phyloP scores from a whole-genome alignment of 495 filamentous ascomycete species.

The Xylaria flabelliformis region DNA sequence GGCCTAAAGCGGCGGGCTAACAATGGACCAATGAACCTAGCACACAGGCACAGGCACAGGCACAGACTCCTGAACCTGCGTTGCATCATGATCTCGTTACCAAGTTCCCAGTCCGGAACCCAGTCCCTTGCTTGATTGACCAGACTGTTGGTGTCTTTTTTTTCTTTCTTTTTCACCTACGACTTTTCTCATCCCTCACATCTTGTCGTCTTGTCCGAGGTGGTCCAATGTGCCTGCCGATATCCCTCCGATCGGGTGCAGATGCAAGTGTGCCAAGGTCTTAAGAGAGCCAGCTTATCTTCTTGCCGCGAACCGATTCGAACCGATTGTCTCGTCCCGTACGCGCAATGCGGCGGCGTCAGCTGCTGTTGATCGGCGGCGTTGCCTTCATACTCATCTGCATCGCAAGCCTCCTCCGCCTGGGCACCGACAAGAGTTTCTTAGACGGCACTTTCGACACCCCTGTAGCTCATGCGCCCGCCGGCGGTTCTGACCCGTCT shows the following conservation, averaged over 20 bases:
- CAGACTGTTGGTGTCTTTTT: neutral
- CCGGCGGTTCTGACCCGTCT: constrained; percentile 17
- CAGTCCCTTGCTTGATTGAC: neutral
- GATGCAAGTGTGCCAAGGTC: constrained; percentile 14
- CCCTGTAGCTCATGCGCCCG: constrained; percentile 24
- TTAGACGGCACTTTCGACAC: constrained; percentile 32
- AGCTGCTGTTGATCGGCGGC: constrained; percentile 42
- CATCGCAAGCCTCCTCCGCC: constrained; percentile 38
- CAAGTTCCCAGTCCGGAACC: neutral
- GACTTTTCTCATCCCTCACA: neutral
- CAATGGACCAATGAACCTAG: neutral
- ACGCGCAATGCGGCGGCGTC: constrained; percentile 51
- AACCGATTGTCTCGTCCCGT: neutral
- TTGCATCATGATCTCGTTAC: constrained; percentile 27
- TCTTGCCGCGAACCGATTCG: constrained; percentile 3
- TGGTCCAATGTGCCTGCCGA: constrained; percentile 20
- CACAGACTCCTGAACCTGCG: constrained; percentile 24
- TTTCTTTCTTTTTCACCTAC: too few relatives aligned
- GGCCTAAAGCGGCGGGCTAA: neutral
- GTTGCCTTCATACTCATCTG: constrained; percentile 49
- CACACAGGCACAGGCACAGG: neutral
- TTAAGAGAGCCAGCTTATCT: neutral
- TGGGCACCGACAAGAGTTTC: constrained; percentile 29
- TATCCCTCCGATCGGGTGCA: constrained; percentile 27
- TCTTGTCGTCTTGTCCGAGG: neutral